Base-by-base conservation (phyloP, 139 green algal species). In the Auxenochlorella protothecoides region DNA sequence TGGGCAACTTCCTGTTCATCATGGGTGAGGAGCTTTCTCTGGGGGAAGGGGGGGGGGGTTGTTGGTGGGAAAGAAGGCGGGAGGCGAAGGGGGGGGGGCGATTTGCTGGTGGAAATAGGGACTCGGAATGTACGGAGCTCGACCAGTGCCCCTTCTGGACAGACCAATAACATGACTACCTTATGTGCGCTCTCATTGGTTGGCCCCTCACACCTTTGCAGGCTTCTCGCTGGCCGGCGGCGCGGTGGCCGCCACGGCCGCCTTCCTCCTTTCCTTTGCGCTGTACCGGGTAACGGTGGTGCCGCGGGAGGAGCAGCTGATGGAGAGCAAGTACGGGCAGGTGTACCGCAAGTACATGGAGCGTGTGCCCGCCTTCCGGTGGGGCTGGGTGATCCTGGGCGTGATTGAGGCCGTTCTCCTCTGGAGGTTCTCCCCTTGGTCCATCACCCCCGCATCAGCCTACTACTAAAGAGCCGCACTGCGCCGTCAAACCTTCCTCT, bases 1-100 rank as follows among this genome's bases (percentile, higher is more conserved):
- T 81, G 53, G 76, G 76, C 55, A 81, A 81, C 62, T 72, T 81
- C 55, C 61, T 81, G 7, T 70, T 74, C 59, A 63, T 81, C 6
- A 70, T 78, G 66, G 76, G 72, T 71, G 57, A 9, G 71, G 11
- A n/a, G 27, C 27, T 44, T 44, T 44, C 27, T 44, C 1, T 44
- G 1, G 27, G 27, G 27, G 1, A 44, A n/a, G 70, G 61, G 3
- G 14, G 5, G 59, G 12, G 59, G 59, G 59, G 59, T n/a, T n/a
- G 2, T 12, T 64, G 59, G 59, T 64, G 59, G 3, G 59, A 2
- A 12, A 64, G 59, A 44, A 44, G 27, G 27, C 27, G 27, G 27
- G 27, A 44, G 27, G 27, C 27, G 1, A 44, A 44, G 27, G 27
- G 27, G 27, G 27, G 27, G 27, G 27, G 27, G 27, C 59, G 2